phyloP scores from a whole-genome alignment of 768 basidiomycete species.

The Lyophyllum semitale region DNA sequence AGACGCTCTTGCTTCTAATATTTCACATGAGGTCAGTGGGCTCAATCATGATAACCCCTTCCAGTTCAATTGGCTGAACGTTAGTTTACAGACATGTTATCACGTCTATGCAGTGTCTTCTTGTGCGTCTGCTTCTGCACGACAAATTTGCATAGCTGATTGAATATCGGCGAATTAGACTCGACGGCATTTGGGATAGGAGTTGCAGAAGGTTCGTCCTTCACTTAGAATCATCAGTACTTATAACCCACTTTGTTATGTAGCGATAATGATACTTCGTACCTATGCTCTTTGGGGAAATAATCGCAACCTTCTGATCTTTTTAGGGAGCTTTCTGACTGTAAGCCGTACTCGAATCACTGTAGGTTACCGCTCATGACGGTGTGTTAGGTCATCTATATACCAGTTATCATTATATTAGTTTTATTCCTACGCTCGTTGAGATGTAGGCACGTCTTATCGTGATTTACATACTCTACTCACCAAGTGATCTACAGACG shows the following conservation, averaged over 20 bases:
- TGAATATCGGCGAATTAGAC: neutral
- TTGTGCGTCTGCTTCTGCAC: neutral
- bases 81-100: neutral
- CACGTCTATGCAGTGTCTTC: conserved; percentile 1
- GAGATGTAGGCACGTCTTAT: neutral
- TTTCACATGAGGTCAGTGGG: conserved; percentile 1
- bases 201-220: conserved; percentile 7
- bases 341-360: neutral
- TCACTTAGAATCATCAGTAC: neutral
- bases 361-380: no score
- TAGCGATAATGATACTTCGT: conserved; percentile 13
- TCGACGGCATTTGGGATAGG: conserved; percentile 6
- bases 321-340: neutral
- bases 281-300: conserved; percentile 13
- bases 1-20: conserved; percentile 5
- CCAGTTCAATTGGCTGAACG: neutral
- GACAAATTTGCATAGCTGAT: neutral
- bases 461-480: neutral
- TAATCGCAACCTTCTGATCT: conserved; percentile 4
- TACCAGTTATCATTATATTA: conserved; percentile 5
- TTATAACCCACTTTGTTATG: neutral
- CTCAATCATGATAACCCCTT: neutral
- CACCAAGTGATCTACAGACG: neutral
- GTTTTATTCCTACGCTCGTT: conserved; percentile 2
- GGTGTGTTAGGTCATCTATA: neutral